These are phyloP conservation scores for Cenchrus fungigraminus DNA, from an alignment of 176 grass and related monocot species.

Conservation along the genomic window DNA sequence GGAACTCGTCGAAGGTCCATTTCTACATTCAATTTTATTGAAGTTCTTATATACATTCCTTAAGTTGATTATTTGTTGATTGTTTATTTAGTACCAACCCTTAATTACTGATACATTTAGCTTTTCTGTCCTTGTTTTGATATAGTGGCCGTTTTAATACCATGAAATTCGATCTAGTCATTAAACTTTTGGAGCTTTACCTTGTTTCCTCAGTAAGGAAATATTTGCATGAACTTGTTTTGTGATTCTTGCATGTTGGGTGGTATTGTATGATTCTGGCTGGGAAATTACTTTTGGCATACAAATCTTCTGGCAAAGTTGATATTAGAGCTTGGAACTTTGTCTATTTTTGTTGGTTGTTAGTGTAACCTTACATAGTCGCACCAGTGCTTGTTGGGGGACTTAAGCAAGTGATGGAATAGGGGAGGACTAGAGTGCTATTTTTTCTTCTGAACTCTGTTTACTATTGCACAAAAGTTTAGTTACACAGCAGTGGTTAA, in stretches of 20 bases:
- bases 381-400: too few relatives aligned
- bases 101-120: not conserved
- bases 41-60: not conserved
- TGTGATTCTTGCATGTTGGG: not conserved
- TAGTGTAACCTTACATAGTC: too few relatives aligned
- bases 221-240: not conserved
- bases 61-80: not conserved
- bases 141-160: not conserved
- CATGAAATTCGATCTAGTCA: not conserved
- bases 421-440: too few relatives aligned
- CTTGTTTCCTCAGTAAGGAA: not conserved
- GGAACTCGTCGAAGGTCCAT: slow-evolving; percentile 61
- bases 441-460: too few relatives aligned
- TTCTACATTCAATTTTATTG: not conserved
- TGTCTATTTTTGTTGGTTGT: too few relatives aligned
- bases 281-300: not conserved
- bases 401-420: too few relatives aligned
- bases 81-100: slow-evolving; percentile 9
- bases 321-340: too few relatives aligned
- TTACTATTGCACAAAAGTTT: too few relatives aligned
- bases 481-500: too few relatives aligned
- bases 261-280: not conserved
- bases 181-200: not conserved
- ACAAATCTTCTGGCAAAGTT: not conserved
- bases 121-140: not conserved